phyloP scores from a whole-genome alignment of 345 rosid genomes.

The Eucalyptus shirleyi region DNA sequence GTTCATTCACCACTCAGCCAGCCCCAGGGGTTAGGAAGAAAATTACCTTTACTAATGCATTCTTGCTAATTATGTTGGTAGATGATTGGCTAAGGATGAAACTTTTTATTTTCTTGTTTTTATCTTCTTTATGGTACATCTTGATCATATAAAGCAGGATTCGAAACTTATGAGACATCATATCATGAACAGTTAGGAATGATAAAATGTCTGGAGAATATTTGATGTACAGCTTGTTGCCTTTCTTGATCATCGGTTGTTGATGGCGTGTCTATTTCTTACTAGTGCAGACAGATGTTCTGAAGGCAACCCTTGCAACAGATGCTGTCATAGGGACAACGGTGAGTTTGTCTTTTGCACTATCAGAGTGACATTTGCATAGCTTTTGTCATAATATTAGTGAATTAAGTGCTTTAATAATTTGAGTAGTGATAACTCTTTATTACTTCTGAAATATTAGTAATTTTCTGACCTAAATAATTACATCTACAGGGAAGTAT shows the following conservation, averaged over 20 bases:
- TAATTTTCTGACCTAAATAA: background rate
- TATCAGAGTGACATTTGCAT: background rate
- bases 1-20: background rate
- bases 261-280: background rate
- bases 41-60: background rate
- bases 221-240: background rate
- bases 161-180: background rate
- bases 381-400: background rate
- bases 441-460: background rate
- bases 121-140: background rate
- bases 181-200: background rate
- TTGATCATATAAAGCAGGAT: background rate
- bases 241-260: background rate
- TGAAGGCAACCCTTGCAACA: conserved; percentile 82
- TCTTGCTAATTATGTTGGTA: background rate
- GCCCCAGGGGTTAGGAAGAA: background rate
- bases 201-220: background rate
- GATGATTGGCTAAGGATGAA: background rate
- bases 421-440: background rate
- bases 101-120: background rate
- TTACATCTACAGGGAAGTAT: conserved; percentile 41
- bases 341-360: conserved; percentile 25
- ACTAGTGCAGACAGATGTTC: conserved; percentile 47
- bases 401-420: background rate
- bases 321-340: conserved; percentile 83